A percentile compares a stretch with the other conserved stretches of the same genome.
These are phyloP conservation scores for Pyropia yezoensis DNA, from an alignment of 23 red algal genomes.

Conservation along the genomic window DNA sequence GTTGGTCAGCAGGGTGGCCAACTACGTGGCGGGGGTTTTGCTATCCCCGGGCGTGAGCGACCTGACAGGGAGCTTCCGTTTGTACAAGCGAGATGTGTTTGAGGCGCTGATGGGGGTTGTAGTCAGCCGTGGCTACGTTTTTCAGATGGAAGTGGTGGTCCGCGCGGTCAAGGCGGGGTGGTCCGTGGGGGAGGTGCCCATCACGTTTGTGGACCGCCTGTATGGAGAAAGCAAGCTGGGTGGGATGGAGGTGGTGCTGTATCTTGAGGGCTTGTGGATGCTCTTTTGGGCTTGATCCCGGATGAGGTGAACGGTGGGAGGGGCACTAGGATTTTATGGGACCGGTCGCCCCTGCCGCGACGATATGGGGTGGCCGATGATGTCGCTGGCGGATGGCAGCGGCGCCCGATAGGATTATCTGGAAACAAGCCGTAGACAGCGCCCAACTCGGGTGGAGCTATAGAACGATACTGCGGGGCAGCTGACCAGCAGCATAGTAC, in stretches of 20 bases:
- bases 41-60: constrained; percentile 71
- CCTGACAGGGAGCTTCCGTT: constrained; percentile 90
- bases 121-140: constrained; percentile 67
- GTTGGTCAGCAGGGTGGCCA: constrained; percentile 73
- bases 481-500: no score
- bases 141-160: constrained; percentile 98
- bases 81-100: constrained; percentile 62
- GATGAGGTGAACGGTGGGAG: no score
- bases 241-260: constrained; percentile 61
- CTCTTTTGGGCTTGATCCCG: constrained; percentile 35
- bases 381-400: no score
- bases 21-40: constrained; percentile 68
- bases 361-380: no score
- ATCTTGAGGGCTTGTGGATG: constrained; percentile 65
- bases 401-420: no score
- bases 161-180: constrained; percentile 59
- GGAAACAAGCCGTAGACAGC: no score
- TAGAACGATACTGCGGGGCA: no score
- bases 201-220: constrained; percentile 96
- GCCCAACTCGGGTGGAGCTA: no score
- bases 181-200: constrained; percentile 72
- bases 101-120: constrained; percentile 47
- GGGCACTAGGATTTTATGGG: no score
- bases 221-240: constrained; percentile 91
- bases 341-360: no score